Percentiles rank a stretch among this genome's conserved stretches.
Evolutionary conservation across 441 rosid genomes (phyloP).

Genomic region (Flueggea neowawraea): DNA sequence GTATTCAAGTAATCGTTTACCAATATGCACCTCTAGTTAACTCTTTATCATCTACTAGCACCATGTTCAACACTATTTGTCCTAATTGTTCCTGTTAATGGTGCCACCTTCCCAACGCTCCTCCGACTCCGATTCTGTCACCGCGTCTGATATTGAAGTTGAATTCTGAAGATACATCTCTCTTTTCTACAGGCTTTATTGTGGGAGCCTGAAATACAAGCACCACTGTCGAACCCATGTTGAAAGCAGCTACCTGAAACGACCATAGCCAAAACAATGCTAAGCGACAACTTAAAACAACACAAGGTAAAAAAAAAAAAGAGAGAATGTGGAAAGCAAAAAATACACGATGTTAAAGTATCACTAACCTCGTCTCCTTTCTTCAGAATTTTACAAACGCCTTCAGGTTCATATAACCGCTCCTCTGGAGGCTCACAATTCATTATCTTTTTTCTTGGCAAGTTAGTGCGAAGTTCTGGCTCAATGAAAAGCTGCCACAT

Average conservation of each 20-base stretch:
- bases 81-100: conserved; percentile 11
- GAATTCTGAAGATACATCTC: conserved; percentile 46
- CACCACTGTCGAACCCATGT: conserved; percentile 95
- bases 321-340: no score
- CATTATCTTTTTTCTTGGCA: conserved; percentile 57
- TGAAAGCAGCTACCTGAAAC: conserved; percentile 76
- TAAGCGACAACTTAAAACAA: no score
- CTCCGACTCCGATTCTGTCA: conserved; percentile 70
- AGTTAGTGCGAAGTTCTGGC: conserved; percentile 78
- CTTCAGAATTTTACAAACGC: conserved; percentile 62
- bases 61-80: no score
- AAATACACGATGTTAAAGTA: background rate
- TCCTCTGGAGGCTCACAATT: conserved; percentile 64
- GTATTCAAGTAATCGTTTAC: background rate
- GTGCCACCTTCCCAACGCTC: conserved; percentile 77
- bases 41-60: no score
- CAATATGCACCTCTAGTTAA: no score
- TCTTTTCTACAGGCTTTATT: conserved; percentile 27
- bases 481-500: conserved; percentile 71
- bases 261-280: background rate
- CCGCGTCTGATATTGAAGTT: conserved; percentile 56
- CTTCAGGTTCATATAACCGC: conserved; percentile 65
- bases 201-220: conserved; percentile 89
- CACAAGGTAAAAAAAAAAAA: no score
- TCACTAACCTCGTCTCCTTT: conserved; percentile 83